Percentiles rank a stretch among this genome's conserved stretches.
These are phyloP conservation scores for Cairneyella variabilis DNA, from an alignment of 495 filamentous ascomycete genomes.

Conservation along the genomic window DNA sequence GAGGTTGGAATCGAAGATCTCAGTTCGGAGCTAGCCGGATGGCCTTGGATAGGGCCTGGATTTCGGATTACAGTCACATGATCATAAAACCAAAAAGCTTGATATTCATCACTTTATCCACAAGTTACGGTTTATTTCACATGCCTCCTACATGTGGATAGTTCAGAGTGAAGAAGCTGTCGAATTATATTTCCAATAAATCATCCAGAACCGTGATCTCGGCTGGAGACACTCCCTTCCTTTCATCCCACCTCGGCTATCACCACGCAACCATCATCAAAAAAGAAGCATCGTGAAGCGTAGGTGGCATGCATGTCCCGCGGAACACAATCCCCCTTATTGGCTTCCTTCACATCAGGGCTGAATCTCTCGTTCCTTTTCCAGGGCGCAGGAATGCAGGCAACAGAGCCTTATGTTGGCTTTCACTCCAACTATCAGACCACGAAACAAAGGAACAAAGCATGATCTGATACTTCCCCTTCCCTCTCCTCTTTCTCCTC, in stretches of 20 bases:
- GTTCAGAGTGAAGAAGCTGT: too few species aligned
- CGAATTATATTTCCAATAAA: too few species aligned
- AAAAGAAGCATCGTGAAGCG: background rate
- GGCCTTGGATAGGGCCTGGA: background rate
- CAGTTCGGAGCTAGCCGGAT: constrained; percentile 11
- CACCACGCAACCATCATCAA: background rate
- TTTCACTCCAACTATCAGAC: too few species aligned
- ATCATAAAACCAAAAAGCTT: too few species aligned
- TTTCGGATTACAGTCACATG: background rate
- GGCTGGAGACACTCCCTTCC: too few species aligned
- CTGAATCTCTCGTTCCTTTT: constrained; percentile 1
- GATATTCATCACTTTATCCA: too few species aligned
- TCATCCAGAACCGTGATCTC: too few species aligned
- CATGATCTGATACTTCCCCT: background rate
- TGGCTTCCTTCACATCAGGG: background rate
- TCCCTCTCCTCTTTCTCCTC: background rate
- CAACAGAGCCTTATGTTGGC: background rate
- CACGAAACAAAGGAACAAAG: background rate
- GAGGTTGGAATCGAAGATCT: background rate
- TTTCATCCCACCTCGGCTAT: too few species aligned
- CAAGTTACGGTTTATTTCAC: too few species aligned
- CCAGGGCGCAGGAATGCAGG: background rate
- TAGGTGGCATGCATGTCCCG: background rate
- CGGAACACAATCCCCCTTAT: background rate
- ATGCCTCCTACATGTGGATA: too few species aligned